Evolutionary conservation across 2,329 filamentous ascomycete genomes (phyloP), one percentile per base, ranked within the genome.

Genomic region (Microsporum canis): DNA sequence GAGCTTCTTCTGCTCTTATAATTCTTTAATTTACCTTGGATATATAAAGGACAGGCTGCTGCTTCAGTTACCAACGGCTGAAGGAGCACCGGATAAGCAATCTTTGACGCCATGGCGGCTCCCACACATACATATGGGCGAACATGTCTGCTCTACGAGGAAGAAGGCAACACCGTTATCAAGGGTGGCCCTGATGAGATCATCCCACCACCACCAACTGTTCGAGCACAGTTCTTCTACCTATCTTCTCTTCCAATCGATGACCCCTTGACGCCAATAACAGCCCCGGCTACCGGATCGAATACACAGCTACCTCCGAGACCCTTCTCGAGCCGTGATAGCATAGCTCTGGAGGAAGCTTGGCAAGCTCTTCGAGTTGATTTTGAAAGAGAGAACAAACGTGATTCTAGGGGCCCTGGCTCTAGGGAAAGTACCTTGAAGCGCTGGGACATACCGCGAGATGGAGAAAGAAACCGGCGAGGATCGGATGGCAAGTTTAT

Each of bases 211-310:
- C 87, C 88, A 14, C 80, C 83, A 0, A 70, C 66, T 31, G 72
- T 88, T 60, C 79, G 80, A 36, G 81, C 87, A 27, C 88, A 90
- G 65, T 96, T 90, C 76, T 96, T 96, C 75, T 96, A 95, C 73
- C 82, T 85, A 12, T 94, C 90, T 8, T 78, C 85, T 10, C 82
- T 92, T 57, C 87, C 90, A 34, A 91, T 96, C 70, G 91, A 96
- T 69, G 91, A 96, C 69, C 89, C 89, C 29, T 80, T 95, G n/a
- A 89, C 88, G 7, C 82, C 87, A 72, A 80, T 75, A 69, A 84
- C 72, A 71, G 82, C 70, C 68, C 80, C 71, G 64, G 79, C 71
- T 75, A 86, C 75, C 27, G 73, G 71, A 58, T 70, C 79, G 12
- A 72, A 80, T 60, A 73, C 79, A 38, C 85, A 82, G 67, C 79